Percentiles rank a stretch among this genome's conserved stretches.
These are phyloP conservation scores for Zygosaccharomyces lentus DNA, from an alignment of 805 yeast species.

Conservation along the genomic window DNA sequence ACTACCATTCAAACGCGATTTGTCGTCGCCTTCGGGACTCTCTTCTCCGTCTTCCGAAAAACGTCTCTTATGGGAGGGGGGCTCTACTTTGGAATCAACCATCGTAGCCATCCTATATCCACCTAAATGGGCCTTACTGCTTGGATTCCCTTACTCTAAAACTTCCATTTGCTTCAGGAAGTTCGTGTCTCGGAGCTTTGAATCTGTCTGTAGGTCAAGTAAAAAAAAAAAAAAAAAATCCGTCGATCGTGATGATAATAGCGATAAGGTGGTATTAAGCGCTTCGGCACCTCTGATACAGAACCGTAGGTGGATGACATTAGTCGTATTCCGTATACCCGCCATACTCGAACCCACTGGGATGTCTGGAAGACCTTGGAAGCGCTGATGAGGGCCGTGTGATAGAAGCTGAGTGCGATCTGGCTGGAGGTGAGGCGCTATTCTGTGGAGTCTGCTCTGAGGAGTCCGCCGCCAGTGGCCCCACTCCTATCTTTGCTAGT, in stretches of 20 bases:
- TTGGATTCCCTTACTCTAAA: not conserved
- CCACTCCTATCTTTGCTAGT: constrained; percentile 75
- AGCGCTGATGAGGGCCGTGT: constrained; percentile 1
- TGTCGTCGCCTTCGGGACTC: constrained; percentile 15
- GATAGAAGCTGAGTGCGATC: not conserved
- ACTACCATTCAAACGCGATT: constrained; percentile 16
- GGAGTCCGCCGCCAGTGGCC: constrained; percentile 51
- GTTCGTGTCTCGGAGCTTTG: not conserved
- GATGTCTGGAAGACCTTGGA: constrained; percentile 15
- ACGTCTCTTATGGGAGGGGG: constrained; percentile 15
- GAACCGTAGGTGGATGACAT: not conserved
- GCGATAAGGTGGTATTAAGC: constrained; percentile 54
- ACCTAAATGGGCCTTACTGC: constrained; percentile 49
- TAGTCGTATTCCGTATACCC: constrained; percentile 37
- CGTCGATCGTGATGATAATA: constrained; percentile 51
- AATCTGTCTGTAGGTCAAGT: not conserved
- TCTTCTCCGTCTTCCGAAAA: constrained; percentile 17
- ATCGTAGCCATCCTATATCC: constrained; percentile 64
- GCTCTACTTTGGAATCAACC: constrained; percentile 36
- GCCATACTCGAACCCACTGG: constrained; percentile 38
- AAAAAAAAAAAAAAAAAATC: not conserved
- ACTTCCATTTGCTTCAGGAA: not conserved
- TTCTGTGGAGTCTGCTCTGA: constrained; percentile 2
- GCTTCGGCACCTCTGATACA: too few species aligned
- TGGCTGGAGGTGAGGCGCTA: not conserved